Percentiles rank a stretch among this genome's conserved stretches.
Conservation (phyloP, 1,139 yeast species). For the Scheffersomyces quercinus region DNA sequence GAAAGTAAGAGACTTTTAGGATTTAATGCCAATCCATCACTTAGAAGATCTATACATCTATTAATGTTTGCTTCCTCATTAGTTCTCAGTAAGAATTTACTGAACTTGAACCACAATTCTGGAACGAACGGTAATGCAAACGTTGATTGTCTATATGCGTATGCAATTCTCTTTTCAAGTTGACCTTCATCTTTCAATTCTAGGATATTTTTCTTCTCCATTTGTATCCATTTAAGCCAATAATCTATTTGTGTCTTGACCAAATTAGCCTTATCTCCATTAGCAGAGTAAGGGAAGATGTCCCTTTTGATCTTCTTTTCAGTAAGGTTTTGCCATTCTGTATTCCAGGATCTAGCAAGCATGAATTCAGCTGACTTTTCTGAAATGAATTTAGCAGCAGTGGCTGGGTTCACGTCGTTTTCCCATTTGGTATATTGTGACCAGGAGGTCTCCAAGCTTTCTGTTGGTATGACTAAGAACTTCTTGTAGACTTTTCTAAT, state of each 20-base stretch:
- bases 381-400: constrained; percentile 83
- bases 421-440: constrained; percentile 81
- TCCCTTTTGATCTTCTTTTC: constrained; percentile 39
- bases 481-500: constrained; percentile 74
- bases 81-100: constrained; percentile 29
- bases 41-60: constrained; percentile 43
- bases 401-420: constrained; percentile 67
- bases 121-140: constrained; percentile 72
- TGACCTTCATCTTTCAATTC: constrained; percentile 51
- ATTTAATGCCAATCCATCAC: constrained; percentile 61
- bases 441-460: constrained; percentile 79
- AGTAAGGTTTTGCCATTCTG: constrained; percentile 65
- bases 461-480: constrained; percentile 70
- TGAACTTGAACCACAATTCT: constrained; percentile 80
- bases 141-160: constrained; percentile 72
- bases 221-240: constrained; percentile 78
- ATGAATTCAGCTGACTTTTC: constrained; percentile 86
- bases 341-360: constrained; percentile 80
- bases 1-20: constrained; percentile 71
- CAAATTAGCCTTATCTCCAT: constrained; percentile 21
- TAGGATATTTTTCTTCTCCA: constrained; percentile 75
- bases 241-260: constrained; percentile 44
- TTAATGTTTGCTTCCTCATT: constrained; percentile 39
- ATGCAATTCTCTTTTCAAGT: constrained; percentile 62
- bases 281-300: constrained; percentile 34